A percentile compares a stretch with the other conserved stretches of the same genome.
Evolutionary conservation across 352 stramenopile species (phyloP).

Genomic region (Thalassiosira hispida): DNA sequence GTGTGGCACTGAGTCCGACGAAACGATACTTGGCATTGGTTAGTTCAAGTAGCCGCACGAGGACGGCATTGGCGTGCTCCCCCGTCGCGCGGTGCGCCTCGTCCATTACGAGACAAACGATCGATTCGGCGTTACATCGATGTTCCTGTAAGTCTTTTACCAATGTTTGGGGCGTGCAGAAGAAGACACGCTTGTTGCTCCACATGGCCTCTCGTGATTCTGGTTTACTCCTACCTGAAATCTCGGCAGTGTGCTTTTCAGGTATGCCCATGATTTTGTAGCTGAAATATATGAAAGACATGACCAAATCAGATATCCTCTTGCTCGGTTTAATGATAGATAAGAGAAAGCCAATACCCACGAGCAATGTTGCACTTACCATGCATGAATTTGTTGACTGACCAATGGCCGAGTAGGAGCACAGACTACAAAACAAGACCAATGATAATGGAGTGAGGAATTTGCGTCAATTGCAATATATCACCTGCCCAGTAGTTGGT

Average conservation of each 20-base stretch:
- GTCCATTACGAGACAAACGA: slow-evolving; percentile 97
- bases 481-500: too few relatives aligned
- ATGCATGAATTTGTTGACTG: slow-evolving; percentile 97
- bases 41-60: slow-evolving; percentile 76
- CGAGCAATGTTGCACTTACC: slow-evolving; percentile 75
- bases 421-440: slow-evolving; percentile 89
- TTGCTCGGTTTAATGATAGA: slow-evolving; percentile 78
- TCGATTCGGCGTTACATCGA: slow-evolving; percentile 64
- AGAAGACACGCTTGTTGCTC: slow-evolving; percentile 95
- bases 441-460: slow-evolving; percentile 26
- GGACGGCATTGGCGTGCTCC: slow-evolving; percentile 94
- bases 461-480: too few relatives aligned
- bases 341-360: too few relatives aligned
- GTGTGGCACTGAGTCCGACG: slow-evolving; percentile 94
- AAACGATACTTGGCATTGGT: slow-evolving; percentile 75
- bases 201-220: slow-evolving; percentile 87
- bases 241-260: slow-evolving; percentile 81
- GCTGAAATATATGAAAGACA: not conserved
- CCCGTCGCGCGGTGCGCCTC: slow-evolving; percentile 96
- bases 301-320: not conserved
- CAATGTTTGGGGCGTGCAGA: slow-evolving; percentile 98
- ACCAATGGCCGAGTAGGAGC: slow-evolving; percentile 98
- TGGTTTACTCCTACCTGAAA: slow-evolving; percentile 77
- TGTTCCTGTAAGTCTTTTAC: slow-evolving; percentile 93
- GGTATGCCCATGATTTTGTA: slow-evolving; percentile 91